A percentile compares a stretch with the other conserved stretches of the same genome.
phyloP scores from a whole-genome alignment of 805 yeast species.

The Candida ponderosae region DNA sequence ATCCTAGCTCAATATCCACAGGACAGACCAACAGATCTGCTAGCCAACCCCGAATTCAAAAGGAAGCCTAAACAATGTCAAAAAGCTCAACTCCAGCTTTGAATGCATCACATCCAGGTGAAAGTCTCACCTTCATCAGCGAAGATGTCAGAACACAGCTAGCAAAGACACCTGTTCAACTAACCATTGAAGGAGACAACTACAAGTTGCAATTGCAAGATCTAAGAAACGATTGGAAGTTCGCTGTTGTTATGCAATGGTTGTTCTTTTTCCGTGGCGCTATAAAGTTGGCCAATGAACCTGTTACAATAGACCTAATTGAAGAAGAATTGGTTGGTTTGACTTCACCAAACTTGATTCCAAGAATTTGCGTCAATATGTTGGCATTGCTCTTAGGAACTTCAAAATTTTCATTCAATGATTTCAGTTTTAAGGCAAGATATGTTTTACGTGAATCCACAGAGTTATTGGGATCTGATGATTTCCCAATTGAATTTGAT shows the following conservation, averaged over 20 bases:
- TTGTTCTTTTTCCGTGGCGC: conserved; percentile 43
- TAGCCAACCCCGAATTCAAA: too few relatives aligned
- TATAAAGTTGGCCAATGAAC: conserved; percentile 40
- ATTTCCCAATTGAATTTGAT: conserved; percentile 27
- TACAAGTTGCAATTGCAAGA: conserved; percentile 21
- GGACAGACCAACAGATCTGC: too few relatives aligned
- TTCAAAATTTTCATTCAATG: conserved; percentile 14
- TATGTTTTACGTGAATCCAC: conserved; percentile 17
- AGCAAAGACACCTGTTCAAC: conserved; percentile 29
- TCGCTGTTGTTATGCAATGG: conserved; percentile 45
- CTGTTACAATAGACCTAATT: conserved; percentile 45
- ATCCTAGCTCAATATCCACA: too few relatives aligned
- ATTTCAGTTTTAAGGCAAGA: conserved; percentile 19
- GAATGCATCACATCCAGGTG: conserved; percentile 20
- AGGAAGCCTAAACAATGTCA: background rate
- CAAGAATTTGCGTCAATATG: conserved; percentile 29
- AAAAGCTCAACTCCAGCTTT: conserved; percentile 15
- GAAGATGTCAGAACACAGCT: conserved; percentile 29
- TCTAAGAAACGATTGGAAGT: conserved; percentile 29
- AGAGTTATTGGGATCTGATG: conserved; percentile 16
- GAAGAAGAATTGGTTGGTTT: conserved; percentile 53
- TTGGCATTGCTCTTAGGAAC: conserved; percentile 13
- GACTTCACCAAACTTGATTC: conserved; percentile 32
- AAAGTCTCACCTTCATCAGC: conserved; percentile 13
- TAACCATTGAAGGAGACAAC: conserved; percentile 30